phyloP scores from a whole-genome alignment of 2,329 filamentous ascomycete species.

The Ceratocystis harringtonii region DNA sequence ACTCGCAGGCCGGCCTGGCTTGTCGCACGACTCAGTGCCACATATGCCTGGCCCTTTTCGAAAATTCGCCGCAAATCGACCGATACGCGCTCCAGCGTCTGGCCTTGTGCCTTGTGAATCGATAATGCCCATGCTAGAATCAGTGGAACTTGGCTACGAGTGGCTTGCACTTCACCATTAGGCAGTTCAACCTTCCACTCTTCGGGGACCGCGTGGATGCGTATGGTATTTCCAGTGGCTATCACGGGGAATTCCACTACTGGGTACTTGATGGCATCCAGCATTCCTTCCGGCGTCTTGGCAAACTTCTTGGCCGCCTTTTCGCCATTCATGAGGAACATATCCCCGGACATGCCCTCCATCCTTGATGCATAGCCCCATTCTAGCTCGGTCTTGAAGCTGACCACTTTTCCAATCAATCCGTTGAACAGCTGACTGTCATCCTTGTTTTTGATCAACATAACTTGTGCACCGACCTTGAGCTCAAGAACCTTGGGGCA shows the following conservation, averaged over 20 bases:
- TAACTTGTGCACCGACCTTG: slow-evolving; percentile 89
- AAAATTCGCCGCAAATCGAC: slow-evolving; percentile 87
- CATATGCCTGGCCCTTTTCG: slow-evolving; percentile 95
- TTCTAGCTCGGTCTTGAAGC: slow-evolving; percentile 47
- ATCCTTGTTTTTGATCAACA: slow-evolving; percentile 99
- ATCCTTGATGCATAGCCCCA: slow-evolving; percentile 24
- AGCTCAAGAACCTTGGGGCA: slow-evolving; percentile 65
- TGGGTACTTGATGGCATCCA: slow-evolving; percentile 50
- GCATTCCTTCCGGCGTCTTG: slow-evolving; percentile 30
- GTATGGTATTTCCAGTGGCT: slow-evolving; percentile 46
- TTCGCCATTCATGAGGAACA: slow-evolving; percentile 28
- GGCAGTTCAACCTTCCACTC: slow-evolving; percentile 97
- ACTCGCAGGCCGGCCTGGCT: slow-evolving; percentile 79
- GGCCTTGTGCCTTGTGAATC: slow-evolving; percentile 95
- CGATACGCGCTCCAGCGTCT: slow-evolving; percentile 84
- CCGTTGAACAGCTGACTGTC: slow-evolving; percentile 76
- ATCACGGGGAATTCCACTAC: slow-evolving; percentile 70
- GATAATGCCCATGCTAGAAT: slow-evolving; percentile 95
- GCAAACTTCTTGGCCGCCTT: slow-evolving; percentile 44
- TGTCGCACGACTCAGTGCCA: slow-evolving; percentile 85
- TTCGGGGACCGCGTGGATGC: slow-evolving; percentile 50
- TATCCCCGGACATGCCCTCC: slow-evolving; percentile 28
- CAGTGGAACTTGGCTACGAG: slow-evolving; percentile 65
- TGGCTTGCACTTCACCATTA: slow-evolving; percentile 82
- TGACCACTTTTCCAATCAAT: slow-evolving; percentile 71